Base-by-base conservation (phyloP, 2,329 filamentous ascomycete genomes). In the Venturiaceae sp. region DNA sequence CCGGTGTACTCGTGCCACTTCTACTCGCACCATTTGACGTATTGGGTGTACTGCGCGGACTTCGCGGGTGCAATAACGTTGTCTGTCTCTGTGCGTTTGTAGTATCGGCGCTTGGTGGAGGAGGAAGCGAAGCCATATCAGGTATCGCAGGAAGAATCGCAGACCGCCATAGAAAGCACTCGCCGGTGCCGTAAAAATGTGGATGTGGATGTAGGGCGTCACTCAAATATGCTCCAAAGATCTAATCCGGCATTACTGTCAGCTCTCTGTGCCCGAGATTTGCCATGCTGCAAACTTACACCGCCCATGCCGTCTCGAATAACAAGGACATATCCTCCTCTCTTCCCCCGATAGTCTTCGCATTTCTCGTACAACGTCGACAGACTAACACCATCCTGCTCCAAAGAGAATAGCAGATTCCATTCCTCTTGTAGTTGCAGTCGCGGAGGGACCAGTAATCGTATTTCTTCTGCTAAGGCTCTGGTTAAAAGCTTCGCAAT, bases 221-320 rank as follows among this genome's bases (percentile, higher is more conserved):
- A 56, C 90, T 95, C 57, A 97, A 83, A 71, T 97, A 97, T 57
- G 92, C 92, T 68, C 94, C 94, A 70, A 99, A 99, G 44, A 90
- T 81, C 71, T 74, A 60, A 56, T n/a, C 21, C 3, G 7, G 46
- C 14, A 11, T 26, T 28, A 7, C 21, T 11, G 58, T 63, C 50
- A 65, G 61, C 47, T 61, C n/a, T n/a, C n/a, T n/a, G 16, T 33
- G 34, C 32, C 58, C 23, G 41, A 34, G 3, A 30, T 21, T 23
- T 53, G 14, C 1, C 4, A 21, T 11, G 23, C 7, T 28, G 3
- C 54, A 39, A 16, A 80, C 85, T 71, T 78, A 90, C 86, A 58
- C 86, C 86, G 59, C 87, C 87, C 59, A 81, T 81, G 8, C 82
- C 82, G 70, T 99, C 94, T 66, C 83, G 82, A 21, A 97, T 84